Evolutionary conservation across 2,329 filamentous ascomycete species (phyloP).

Genomic region (Alternaria panax): DNA sequence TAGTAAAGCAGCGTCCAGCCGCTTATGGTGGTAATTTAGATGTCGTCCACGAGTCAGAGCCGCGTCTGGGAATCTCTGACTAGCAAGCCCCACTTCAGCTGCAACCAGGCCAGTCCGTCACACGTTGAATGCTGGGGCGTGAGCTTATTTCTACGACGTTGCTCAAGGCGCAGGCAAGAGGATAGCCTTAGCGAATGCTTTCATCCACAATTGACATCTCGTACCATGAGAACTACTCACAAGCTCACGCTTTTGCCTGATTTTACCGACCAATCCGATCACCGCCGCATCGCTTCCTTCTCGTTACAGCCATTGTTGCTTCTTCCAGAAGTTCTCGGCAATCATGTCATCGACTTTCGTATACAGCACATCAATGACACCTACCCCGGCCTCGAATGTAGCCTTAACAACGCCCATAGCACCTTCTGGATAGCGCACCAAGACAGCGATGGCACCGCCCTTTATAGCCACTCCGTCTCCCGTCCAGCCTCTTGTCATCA

Average conservation of each 20-base stretch:
- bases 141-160: slow-evolving; percentile 11
- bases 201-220: not conserved
- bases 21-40: not conserved
- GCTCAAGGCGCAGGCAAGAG: not conserved
- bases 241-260: not conserved
- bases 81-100: not conserved
- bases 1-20: not conserved
- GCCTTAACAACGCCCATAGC: slow-evolving; percentile 8
- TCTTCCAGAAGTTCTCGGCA: not conserved
- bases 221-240: not conserved
- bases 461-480: not conserved
- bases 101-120: slow-evolving; percentile 2
- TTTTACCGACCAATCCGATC: not conserved
- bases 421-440: not conserved
- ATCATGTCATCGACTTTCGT: slow-evolving; percentile 1
- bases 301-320: not conserved
- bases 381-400: not conserved
- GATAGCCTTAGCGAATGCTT: not conserved
- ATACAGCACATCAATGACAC: not conserved
- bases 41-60: not conserved
- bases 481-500: slow-evolving; percentile 1
- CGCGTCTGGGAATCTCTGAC: not conserved
- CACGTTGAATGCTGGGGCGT: not conserved
- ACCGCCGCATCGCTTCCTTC: not conserved
- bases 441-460: not conserved